Base-by-base conservation (phyloP, 768 basidiomycete species). In the Stropharia rugosoannulata region DNA sequence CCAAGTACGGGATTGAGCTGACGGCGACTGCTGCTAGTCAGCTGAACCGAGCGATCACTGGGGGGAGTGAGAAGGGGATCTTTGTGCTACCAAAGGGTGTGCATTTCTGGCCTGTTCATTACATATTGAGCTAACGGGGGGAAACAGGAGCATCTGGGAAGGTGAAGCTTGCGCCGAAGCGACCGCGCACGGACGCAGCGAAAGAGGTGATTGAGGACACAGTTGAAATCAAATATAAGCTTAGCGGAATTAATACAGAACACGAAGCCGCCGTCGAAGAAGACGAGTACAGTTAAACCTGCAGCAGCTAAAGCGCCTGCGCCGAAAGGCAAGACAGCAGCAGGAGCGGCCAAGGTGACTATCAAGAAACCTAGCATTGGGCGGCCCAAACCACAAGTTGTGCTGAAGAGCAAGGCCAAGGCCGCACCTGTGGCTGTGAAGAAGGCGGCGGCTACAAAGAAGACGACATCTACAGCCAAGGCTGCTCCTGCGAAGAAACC, bases 31-130 rank as follows among this genome's bases (percentile, higher is more conserved):
- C 90, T 68, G 80, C 80, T 62, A 84, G 79, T 59, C 63, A 92
- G 74, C 83, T 97, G 69, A 87, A 86, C 68, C 85, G 83, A 57
- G 93, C 94, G 59, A 94, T 97, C 72, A 76, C 76, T 5, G 67
- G 73, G 19, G 80, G 79, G 38, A 75, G 69, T 60, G 79, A 79
- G 66, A 77, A 76, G 58, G 78, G 78, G 18, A 74, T 73, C 50
- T 80, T 81, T 59, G 62, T 72, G 38, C 73, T 81, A n/a, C 80
- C 80, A 49, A 81, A 80, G 69, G 80, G 80, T 76, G 49, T 15
- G 69, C 53, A 29, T 44, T 11, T 13, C 55, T 42, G 40, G 37
- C 22, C 19, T 51, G n/a, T 56, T 11, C 10, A 11, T 40, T 1
- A 19, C n/a, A n/a, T n/a, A n/a, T 8, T 42, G 49, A 39, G 49